Percentiles rank a stretch among this genome's conserved stretches.
Conservation (phyloP, 768 basidiomycete genomes). For the Sporobolomyces phaffii region DNA sequence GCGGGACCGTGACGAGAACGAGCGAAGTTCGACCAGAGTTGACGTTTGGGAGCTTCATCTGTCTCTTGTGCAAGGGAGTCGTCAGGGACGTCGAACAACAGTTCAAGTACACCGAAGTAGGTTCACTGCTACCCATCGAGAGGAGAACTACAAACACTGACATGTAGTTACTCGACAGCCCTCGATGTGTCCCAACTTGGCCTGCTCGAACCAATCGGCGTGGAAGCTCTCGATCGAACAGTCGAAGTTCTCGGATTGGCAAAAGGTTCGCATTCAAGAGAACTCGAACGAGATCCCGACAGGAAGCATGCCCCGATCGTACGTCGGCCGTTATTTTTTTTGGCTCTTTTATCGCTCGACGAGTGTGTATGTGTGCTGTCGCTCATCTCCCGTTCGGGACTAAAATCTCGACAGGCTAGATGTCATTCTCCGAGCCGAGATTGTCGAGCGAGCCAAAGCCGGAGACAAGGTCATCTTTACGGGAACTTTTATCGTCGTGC, state of each 20-base stretch:
- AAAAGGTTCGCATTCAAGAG: slow-evolving; percentile 97
- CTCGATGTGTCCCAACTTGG: slow-evolving; percentile 84
- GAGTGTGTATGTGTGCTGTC: no score
- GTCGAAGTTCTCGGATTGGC: slow-evolving; percentile 98
- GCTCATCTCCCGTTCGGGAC: no score
- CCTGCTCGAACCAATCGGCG: slow-evolving; percentile 77
- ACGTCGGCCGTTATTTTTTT: slow-evolving; percentile 34
- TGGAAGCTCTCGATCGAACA: slow-evolving; percentile 96
- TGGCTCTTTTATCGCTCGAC: neutral
- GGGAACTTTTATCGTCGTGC: slow-evolving; percentile 95
- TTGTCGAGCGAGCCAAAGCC: slow-evolving; percentile 97
- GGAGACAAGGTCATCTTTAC: slow-evolving; percentile 98
- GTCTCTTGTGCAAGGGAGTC: slow-evolving; percentile 76
- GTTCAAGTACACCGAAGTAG: slow-evolving; percentile 97
- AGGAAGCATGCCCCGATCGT: slow-evolving; percentile 85
- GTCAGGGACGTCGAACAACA: slow-evolving; percentile 96
- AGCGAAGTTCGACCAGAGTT: slow-evolving; percentile 95
- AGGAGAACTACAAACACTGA: no score
- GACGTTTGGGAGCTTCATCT: slow-evolving; percentile 85
- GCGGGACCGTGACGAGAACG: slow-evolving; percentile 93
- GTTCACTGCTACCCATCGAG: neutral
- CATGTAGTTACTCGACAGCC: slow-evolving; percentile 55
- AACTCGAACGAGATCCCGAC: slow-evolving; percentile 98
- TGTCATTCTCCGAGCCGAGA: slow-evolving; percentile 86
- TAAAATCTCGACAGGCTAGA: slow-evolving; percentile 59